These are phyloP conservation scores for Ceratocystis harringtonii DNA, from an alignment of 2,329 filamentous ascomycete genomes.

Conservation along the genomic window DNA sequence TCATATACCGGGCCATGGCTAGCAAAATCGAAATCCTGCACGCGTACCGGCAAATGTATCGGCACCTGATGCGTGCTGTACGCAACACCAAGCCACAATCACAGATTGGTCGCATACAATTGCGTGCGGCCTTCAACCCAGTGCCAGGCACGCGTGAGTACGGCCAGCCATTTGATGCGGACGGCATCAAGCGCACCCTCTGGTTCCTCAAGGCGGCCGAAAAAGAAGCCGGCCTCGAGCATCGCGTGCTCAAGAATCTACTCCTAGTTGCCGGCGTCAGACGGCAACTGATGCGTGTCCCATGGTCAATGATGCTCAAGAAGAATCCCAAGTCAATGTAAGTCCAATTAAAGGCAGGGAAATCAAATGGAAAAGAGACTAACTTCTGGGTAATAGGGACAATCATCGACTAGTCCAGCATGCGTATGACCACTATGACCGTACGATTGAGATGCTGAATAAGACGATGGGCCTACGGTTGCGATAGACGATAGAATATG, in stretches of 20 bases:
- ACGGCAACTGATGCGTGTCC: conserved; percentile 20
- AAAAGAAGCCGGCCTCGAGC: conserved; percentile 50
- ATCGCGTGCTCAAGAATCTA: conserved; percentile 56
- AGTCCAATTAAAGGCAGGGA: not conserved
- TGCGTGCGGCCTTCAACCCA: conserved; percentile 43
- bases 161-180: conserved; percentile 32
- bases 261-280: conserved; percentile 35
- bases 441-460: conserved; percentile 59
- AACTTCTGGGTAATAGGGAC: conserved; percentile 16
- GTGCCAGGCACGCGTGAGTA: conserved; percentile 10
- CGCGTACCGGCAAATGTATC: conserved; percentile 57
- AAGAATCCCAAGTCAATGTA: conserved; percentile 15
- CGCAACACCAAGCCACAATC: conserved; percentile 56
- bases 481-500: not conserved
- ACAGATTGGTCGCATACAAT: conserved; percentile 42
- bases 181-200: conserved; percentile 47
- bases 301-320: conserved; percentile 17
- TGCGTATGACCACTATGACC: conserved; percentile 46
- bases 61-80: conserved; percentile 51
- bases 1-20: not conserved
- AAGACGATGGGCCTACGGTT: conserved; percentile 52
- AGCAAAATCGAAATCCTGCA: conserved; percentile 34
- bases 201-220: conserved; percentile 55
- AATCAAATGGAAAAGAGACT: conserved; percentile 9
- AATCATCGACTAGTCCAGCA: conserved; percentile 20